phyloP scores from a whole-genome alignment of 225 moss, liverwort and hornwort genomes.

The Climacium dendroides region DNA sequence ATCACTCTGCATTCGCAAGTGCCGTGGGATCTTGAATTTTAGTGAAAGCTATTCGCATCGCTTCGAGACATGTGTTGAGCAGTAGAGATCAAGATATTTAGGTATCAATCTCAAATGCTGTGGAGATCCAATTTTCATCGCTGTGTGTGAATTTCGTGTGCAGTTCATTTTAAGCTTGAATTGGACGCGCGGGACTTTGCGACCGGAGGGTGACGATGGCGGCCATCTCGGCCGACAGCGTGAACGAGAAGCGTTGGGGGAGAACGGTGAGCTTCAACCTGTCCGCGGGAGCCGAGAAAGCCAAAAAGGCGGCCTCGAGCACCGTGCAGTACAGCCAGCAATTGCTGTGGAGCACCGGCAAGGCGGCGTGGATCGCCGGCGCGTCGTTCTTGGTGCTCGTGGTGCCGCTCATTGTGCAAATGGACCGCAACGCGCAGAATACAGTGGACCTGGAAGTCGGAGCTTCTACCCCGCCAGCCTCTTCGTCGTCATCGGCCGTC shows the following conservation, averaged over 20 bases:
- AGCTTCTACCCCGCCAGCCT: background rate
- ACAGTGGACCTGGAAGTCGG: constrained; percentile 70
- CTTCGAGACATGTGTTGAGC: background rate
- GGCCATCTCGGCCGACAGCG: constrained; percentile 12
- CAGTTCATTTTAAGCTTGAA: background rate
- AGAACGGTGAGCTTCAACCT: constrained; percentile 58
- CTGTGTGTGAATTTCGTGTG: background rate
- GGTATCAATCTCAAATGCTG: background rate
- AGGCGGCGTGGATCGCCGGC: constrained; percentile 92
- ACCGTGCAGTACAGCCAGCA: constrained; percentile 78
- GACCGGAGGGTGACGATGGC: constrained; percentile 12
- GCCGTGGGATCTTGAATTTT: background rate
- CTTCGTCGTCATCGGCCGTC: background rate
- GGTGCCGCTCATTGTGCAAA: constrained; percentile 63
- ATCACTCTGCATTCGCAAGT: background rate
- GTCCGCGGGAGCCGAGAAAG: constrained; percentile 63
- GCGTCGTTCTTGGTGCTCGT: constrained; percentile 78
- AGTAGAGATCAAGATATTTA: background rate
- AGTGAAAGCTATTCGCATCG: background rate
- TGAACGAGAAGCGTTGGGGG: constrained; percentile 35
- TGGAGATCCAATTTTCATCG: background rate
- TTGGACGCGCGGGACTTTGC: background rate
- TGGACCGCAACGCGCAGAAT: constrained; percentile 80
- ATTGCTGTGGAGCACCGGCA: constrained; percentile 88
- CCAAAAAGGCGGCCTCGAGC: constrained; percentile 52